A percentile compares a stretch with the other conserved stretches of the same genome.
phyloP scores from a whole-genome alignment of 2,329 filamentous ascomycete species.

The Leptographium radiaticola region DNA sequence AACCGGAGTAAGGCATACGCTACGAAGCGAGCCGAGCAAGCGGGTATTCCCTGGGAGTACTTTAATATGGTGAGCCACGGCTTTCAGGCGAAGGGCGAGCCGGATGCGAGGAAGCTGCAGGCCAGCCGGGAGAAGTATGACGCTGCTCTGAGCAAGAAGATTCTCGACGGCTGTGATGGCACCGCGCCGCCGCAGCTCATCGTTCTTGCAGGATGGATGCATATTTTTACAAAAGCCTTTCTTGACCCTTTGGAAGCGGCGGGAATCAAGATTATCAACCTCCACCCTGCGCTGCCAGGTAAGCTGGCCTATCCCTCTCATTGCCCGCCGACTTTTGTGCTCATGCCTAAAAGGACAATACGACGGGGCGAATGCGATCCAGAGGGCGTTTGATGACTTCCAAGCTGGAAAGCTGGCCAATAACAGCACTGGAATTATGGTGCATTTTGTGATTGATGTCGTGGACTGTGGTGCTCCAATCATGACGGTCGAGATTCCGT shows the following conservation, averaged over 20 bases:
- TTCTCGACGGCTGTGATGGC: conserved; percentile 29
- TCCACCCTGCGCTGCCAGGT: conserved; percentile 64
- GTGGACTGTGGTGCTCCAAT: conserved; percentile 73
- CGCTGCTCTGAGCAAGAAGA: conserved; percentile 54
- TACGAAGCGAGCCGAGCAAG: conserved; percentile 28
- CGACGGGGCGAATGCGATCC: conserved; percentile 66
- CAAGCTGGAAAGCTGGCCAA: conserved; percentile 49
- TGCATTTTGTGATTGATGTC: conserved; percentile 69
- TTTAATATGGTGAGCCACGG: conserved; percentile 73
- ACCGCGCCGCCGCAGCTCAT: conserved; percentile 56
- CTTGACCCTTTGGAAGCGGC: conserved; percentile 51
- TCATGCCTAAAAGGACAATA: conserved; percentile 45
- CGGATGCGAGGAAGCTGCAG: conserved; percentile 37
- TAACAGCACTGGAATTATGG: conserved; percentile 71
- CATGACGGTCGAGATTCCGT: conserved; percentile 54
- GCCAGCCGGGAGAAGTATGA: conserved; percentile 59
- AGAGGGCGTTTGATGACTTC: conserved; percentile 64
- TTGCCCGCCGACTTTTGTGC: neutral
- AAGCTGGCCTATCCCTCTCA: conserved; percentile 16
- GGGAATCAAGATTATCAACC: conserved; percentile 61
- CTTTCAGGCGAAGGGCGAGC: conserved; percentile 42
- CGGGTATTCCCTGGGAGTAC: conserved; percentile 58
- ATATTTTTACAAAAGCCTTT: conserved; percentile 60
- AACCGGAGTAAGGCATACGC: conserved; percentile 36
- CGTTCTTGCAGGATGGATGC: conserved; percentile 80